Percentiles rank a stretch among this genome's conserved stretches.
phyloP scores from a whole-genome alignment of 2,329 filamentous ascomycete species.

The Cladorrhinum sp. region DNA sequence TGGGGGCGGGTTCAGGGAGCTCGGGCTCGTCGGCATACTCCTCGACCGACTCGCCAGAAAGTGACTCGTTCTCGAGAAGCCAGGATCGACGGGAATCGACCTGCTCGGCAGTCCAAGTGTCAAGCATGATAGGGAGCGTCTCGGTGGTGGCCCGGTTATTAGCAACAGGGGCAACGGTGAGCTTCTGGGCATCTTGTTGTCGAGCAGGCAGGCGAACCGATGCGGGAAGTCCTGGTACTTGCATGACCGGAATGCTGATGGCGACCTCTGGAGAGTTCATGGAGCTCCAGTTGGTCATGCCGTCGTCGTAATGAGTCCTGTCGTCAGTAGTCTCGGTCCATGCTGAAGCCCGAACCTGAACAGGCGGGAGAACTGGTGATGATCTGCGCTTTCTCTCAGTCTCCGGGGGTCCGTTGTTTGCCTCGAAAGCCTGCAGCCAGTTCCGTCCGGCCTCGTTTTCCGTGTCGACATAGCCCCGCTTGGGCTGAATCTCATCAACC shows the following conservation, averaged over 20 bases:
- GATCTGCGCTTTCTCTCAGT: slow-evolving; percentile 43
- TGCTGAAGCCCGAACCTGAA: slow-evolving; percentile 32
- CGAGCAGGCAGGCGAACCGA: slow-evolving; percentile 36
- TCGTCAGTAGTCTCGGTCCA: slow-evolving; percentile 36
- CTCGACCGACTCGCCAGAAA: slow-evolving; percentile 1
- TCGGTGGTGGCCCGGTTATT: slow-evolving; percentile 29
- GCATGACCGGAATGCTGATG: slow-evolving; percentile 42
- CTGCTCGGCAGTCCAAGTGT: slow-evolving; percentile 26
- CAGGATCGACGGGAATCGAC: slow-evolving; percentile 29
- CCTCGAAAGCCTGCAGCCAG: slow-evolving; percentile 39
- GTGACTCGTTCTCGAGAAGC: slow-evolving; percentile 30
- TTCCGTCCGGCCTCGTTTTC: slow-evolving; percentile 36
- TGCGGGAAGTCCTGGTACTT: slow-evolving; percentile 40
- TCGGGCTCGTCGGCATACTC: slow-evolving; percentile 12
- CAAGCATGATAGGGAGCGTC: slow-evolving; percentile 45
- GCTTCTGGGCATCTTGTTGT: slow-evolving; percentile 11
- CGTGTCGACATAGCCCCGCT: slow-evolving; percentile 27
- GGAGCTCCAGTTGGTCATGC: slow-evolving; percentile 47
- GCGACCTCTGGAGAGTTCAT: slow-evolving; percentile 48
- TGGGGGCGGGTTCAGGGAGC: not conserved
- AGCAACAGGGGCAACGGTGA: slow-evolving; percentile 16
- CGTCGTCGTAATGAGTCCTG: slow-evolving; percentile 37
- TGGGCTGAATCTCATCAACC: slow-evolving; percentile 33
- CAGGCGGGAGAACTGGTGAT: slow-evolving; percentile 47
- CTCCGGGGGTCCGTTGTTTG: slow-evolving; percentile 23